Evolutionary conservation across 1,139 yeast genomes (phyloP).

Genomic region (Pichia sp.): DNA sequence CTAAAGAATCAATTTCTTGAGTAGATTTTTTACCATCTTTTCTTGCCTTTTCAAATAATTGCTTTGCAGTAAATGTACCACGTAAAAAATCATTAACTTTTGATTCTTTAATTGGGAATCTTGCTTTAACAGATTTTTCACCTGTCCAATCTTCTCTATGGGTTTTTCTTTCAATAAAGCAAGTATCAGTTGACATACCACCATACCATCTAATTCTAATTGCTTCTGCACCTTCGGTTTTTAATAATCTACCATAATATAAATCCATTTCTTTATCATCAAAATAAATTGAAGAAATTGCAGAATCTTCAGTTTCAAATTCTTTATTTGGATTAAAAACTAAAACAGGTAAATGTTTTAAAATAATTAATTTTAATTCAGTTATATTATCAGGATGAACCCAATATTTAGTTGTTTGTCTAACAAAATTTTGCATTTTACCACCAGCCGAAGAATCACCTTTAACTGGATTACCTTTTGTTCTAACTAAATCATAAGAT

Average conservation of each 20-base stretch:
- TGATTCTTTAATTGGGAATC: slow-evolving; percentile 88
- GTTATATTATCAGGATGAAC: slow-evolving; percentile 98
- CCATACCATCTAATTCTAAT: slow-evolving; percentile 98
- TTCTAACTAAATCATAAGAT: slow-evolving; percentile 86
- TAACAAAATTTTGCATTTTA: slow-evolving; percentile 91
- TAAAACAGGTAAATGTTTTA: slow-evolving; percentile 92
- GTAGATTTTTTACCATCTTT: slow-evolving; percentile 84
- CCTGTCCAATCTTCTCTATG: slow-evolving; percentile 99
- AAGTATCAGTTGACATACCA: slow-evolving; percentile 88
- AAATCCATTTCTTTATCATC: slow-evolving; percentile 86
- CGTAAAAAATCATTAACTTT: slow-evolving; percentile 75
- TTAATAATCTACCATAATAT: slow-evolving; percentile 88
- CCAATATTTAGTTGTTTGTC: slow-evolving; percentile 99
- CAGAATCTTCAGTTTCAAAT: slow-evolving; percentile 88
- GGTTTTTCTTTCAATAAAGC: slow-evolving; percentile 94
- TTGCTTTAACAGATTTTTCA: slow-evolving; percentile 94
- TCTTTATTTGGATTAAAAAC: slow-evolving; percentile 96
- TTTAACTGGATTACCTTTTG: slow-evolving; percentile 88
- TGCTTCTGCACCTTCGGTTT: slow-evolving; percentile 99
- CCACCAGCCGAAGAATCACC: slow-evolving; percentile 98
- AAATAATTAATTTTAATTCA: slow-evolving; percentile 85
- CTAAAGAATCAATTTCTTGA: slow-evolving; percentile 86
- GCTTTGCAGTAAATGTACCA: slow-evolving; percentile 81
- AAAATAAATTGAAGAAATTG: slow-evolving; percentile 92
- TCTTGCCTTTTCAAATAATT: slow-evolving; percentile 87